These are phyloP conservation scores for Bipolaris oryzae DNA, from an alignment of 2,329 filamentous ascomycete species.

Conservation along the genomic window DNA sequence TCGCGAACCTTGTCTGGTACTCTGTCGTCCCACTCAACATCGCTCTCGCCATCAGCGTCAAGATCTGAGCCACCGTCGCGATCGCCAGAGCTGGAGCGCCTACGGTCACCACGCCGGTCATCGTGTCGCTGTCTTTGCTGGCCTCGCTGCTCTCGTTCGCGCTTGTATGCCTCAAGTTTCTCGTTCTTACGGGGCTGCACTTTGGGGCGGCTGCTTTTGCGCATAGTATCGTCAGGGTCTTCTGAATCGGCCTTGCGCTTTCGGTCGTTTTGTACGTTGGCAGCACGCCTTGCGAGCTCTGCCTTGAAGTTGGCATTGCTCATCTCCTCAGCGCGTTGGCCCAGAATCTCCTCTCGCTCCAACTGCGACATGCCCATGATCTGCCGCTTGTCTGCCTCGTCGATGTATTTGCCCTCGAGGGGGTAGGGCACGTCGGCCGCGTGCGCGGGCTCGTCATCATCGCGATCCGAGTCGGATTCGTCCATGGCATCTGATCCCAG, in stretches of 20 bases:
- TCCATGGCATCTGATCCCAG: slow-evolving; percentile 86
- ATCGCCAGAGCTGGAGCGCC: slow-evolving; percentile 51
- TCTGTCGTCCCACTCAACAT: slow-evolving; percentile 75
- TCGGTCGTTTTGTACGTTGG: slow-evolving; percentile 64
- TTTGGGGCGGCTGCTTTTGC: slow-evolving; percentile 66
- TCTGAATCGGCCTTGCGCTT: slow-evolving; percentile 79
- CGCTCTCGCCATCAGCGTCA: slow-evolving; percentile 71
- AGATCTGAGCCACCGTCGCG: slow-evolving; percentile 59
- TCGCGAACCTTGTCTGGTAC: slow-evolving; percentile 62
- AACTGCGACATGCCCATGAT: slow-evolving; percentile 90
- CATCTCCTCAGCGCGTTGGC: slow-evolving; percentile 82
- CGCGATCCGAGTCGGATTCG: slow-evolving; percentile 65
- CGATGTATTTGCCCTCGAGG: slow-evolving; percentile 79
- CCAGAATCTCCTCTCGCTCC: slow-evolving; percentile 86
- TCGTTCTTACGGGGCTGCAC: slow-evolving; percentile 66
- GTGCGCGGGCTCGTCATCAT: slow-evolving; percentile 54
- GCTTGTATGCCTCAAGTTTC: slow-evolving; percentile 70
- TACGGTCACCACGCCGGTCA: slow-evolving; percentile 55
- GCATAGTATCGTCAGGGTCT: slow-evolving; percentile 77
- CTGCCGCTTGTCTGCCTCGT: slow-evolving; percentile 59
- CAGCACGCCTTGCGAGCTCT: slow-evolving; percentile 77
- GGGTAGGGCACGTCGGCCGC: slow-evolving; percentile 75
- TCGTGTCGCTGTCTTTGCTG: slow-evolving; percentile 60
- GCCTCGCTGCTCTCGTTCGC: slow-evolving; percentile 64
- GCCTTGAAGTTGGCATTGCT: slow-evolving; percentile 82